phyloP scores from a whole-genome alignment of 192 early-diverging fungal species.

The Coemansia sp. region DNA sequence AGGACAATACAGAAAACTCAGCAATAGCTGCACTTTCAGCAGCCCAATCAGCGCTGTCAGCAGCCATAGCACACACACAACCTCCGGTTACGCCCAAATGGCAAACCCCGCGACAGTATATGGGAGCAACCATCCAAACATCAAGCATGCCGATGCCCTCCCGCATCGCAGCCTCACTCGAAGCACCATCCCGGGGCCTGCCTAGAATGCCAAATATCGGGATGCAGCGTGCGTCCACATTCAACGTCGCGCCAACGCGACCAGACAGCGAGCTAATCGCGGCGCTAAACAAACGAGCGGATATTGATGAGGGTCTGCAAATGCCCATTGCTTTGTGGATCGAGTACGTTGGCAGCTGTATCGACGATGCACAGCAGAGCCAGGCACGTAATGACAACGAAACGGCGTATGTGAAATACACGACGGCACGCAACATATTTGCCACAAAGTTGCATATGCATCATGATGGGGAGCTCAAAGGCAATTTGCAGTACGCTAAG shows the following conservation, averaged over 20 bases:
- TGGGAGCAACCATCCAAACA: background rate
- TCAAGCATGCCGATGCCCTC: background rate
- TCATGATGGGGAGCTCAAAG: slow-evolving; percentile 35
- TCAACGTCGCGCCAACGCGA: background rate
- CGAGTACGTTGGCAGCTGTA: slow-evolving; percentile 22
- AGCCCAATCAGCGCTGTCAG: slow-evolving; percentile 7
- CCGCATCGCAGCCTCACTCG: background rate
- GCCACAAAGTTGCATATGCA: slow-evolving; percentile 49
- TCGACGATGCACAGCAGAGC: slow-evolving; percentile 27
- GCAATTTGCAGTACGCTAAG: slow-evolving; percentile 47
- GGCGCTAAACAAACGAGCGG: slow-evolving; percentile 25
- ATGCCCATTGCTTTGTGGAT: slow-evolving; percentile 29
- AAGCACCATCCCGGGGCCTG: background rate
- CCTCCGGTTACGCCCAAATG: background rate
- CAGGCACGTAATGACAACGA: slow-evolving; percentile 22
- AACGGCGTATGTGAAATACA: slow-evolving; percentile 41
- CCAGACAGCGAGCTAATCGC: slow-evolving; percentile 11
- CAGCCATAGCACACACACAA: slow-evolving; percentile 5
- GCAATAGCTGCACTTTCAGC: background rate
- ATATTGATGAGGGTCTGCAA: slow-evolving; percentile 21
- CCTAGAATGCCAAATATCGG: background rate
- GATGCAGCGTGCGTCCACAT: background rate
- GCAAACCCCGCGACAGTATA: background rate
- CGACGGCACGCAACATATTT: slow-evolving; percentile 53
- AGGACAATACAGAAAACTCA: background rate